A percentile compares a stretch with the other conserved stretches of the same genome.
phyloP scores from a whole-genome alignment of 441 rosid genomes.

The Kokia cookei region DNA sequence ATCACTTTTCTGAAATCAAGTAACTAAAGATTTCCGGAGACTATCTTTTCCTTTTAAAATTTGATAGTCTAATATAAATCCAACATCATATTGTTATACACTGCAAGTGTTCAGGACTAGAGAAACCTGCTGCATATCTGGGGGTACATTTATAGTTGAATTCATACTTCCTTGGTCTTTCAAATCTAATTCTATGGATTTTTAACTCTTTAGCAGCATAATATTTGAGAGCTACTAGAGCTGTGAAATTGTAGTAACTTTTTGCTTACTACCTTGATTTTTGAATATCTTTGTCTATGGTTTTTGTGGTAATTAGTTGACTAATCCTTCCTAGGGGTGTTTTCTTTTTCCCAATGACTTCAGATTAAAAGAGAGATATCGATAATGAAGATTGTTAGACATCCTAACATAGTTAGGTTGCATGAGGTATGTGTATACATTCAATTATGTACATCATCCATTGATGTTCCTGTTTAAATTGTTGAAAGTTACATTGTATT shows the following conservation, averaged over 20 bases:
- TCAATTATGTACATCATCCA: neutral
- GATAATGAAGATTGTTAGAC: slow-evolving; percentile 94
- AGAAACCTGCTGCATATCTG: no score
- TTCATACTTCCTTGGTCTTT: neutral
- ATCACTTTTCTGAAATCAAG: neutral
- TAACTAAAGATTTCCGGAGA: neutral
- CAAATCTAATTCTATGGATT: neutral
- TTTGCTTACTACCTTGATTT: neutral
- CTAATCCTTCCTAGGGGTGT: neutral
- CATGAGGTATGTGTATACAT: slow-evolving; percentile 56
- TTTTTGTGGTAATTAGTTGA: neutral
- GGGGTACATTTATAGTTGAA: neutral
- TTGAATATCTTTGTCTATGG: neutral
- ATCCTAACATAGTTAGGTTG: slow-evolving; percentile 74
- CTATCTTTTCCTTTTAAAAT: neutral
- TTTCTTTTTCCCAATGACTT: neutral
- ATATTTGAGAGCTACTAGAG: neutral
- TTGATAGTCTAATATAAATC: neutral
- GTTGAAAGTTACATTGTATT: slow-evolving; percentile 1
- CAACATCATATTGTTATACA: neutral
- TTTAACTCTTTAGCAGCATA: neutral
- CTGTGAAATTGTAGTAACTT: neutral
- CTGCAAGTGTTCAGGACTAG: no score
- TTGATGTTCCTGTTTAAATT: neutral
- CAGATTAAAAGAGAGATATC: slow-evolving; percentile 96